Evolutionary conservation across 176 grass and related monocot genomes (phyloP).

Genomic region (Elaeis guineensis): DNA sequence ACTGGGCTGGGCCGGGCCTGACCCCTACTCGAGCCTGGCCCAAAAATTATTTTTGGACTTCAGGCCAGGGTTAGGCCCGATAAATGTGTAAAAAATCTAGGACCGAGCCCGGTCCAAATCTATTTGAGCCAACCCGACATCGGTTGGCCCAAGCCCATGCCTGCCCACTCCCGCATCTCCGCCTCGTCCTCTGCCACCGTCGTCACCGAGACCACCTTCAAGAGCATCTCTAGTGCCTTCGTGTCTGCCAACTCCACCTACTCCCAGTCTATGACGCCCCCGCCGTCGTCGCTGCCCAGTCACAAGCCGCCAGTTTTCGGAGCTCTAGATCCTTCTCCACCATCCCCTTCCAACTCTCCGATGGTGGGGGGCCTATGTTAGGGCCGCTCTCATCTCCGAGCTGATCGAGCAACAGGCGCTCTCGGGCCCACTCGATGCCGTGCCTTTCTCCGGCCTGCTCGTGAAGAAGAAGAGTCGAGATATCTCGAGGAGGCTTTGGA

Average conservation of each 20-base stretch:
- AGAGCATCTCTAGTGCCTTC: constrained; percentile 57
- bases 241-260: constrained; percentile 48
- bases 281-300: constrained; percentile 7
- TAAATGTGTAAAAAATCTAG: too few relatives aligned
- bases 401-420: constrained; percentile 5
- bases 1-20: too few relatives aligned
- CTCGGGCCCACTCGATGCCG: constrained; percentile 38
- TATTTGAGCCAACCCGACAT: too few relatives aligned
- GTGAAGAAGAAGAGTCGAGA: constrained; percentile 29
- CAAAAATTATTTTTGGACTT: too few relatives aligned
- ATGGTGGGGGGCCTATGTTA: background rate
- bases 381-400: constrained; percentile 48
- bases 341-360: constrained; percentile 54
- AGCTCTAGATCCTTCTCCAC: constrained; percentile 51
- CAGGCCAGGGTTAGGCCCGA: too few relatives aligned
- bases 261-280: constrained; percentile 10
- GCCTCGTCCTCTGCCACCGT: constrained; percentile 20
- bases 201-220: constrained; percentile 3
- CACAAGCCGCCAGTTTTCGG: constrained; percentile 34
- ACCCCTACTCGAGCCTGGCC: too few relatives aligned
- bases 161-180: constrained; percentile 35
- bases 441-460: constrained; percentile 65
- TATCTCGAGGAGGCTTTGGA: constrained; percentile 42
- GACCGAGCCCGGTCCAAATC: too few relatives aligned
- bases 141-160: constrained; percentile 6